phyloP scores from a whole-genome alignment of 441 rosid species.

The Manihot esculenta region DNA sequence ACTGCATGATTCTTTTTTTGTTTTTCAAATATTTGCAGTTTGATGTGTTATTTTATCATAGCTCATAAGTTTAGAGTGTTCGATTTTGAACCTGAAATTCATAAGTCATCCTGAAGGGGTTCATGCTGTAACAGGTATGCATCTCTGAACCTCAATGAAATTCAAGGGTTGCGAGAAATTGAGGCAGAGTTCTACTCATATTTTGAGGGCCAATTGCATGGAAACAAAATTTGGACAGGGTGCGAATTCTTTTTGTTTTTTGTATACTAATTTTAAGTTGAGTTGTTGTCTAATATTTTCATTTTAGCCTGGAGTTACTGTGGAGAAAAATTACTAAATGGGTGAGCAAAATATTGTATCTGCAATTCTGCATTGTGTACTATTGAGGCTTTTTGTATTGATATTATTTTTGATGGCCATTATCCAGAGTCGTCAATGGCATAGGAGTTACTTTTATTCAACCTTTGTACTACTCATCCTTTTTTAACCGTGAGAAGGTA shows the following conservation, averaged over 20 bases:
- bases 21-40: background rate
- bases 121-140: conserved; percentile 50
- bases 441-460: conserved; percentile 79
- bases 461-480: conserved; percentile 60
- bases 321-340: background rate
- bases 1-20: background rate
- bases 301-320: conserved; percentile 6
- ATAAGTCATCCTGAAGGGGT: conserved; percentile 22
- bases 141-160: conserved; percentile 50
- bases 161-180: conserved; percentile 62
- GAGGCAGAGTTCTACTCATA: conserved; percentile 67
- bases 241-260: conserved; percentile 34
- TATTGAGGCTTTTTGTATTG: conserved; percentile 5
- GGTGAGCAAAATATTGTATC: background rate
- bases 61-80: background rate
- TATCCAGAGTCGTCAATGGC: conserved; percentile 60
- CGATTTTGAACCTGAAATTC: conserved; percentile 11
- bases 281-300: conserved; percentile 14
- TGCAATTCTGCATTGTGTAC: background rate
- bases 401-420: conserved; percentile 12
- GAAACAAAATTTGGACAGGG: conserved; percentile 88
- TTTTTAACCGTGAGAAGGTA: conserved; percentile 63
- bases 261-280: conserved; percentile 12
- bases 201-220: conserved; percentile 74
- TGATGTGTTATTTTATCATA: background rate